Evolutionary conservation across 2,329 filamentous ascomycete genomes (phyloP).

Genomic region (Dactylonectria estremocensis): DNA sequence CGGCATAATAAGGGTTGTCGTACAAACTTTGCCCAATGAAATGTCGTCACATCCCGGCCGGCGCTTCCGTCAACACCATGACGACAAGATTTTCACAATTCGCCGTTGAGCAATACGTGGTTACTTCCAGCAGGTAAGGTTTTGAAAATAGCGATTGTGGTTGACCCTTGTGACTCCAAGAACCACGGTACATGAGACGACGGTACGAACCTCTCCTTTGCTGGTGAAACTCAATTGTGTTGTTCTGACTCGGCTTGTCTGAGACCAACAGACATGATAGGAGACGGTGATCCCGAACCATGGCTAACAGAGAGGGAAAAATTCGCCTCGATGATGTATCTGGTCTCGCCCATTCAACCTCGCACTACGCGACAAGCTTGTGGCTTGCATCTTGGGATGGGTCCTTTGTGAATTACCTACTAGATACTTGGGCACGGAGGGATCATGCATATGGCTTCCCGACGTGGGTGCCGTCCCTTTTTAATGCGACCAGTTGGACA

Average conservation of each 20-base stretch:
- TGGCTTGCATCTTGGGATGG: neutral
- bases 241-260: slow-evolving; percentile 30
- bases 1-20: too few relatives aligned
- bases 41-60: slow-evolving; percentile 15
- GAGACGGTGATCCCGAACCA: slow-evolving; percentile 1
- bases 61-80: neutral
- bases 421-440: too few relatives aligned
- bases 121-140: neutral
- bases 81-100: neutral
- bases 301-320: neutral
- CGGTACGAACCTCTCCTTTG: slow-evolving; percentile 29
- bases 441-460: too few relatives aligned
- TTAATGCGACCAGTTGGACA: too few relatives aligned
- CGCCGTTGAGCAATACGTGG: neutral
- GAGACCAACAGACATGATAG: slow-evolving; percentile 1
- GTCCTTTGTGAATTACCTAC: neutral
- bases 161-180: neutral
- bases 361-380: neutral
- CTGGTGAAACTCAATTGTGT: slow-evolving; percentile 45
- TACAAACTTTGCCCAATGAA: too few relatives aligned
- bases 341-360: neutral
- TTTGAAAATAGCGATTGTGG: neutral
- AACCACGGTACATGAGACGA: slow-evolving; percentile 19
- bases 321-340: neutral
- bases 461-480: too few relatives aligned